Evolutionary conservation across 176 grass and related monocot species (phyloP), one percentile per base, ranked within the genome.

Genomic region (Paspalum notatum): DNA sequence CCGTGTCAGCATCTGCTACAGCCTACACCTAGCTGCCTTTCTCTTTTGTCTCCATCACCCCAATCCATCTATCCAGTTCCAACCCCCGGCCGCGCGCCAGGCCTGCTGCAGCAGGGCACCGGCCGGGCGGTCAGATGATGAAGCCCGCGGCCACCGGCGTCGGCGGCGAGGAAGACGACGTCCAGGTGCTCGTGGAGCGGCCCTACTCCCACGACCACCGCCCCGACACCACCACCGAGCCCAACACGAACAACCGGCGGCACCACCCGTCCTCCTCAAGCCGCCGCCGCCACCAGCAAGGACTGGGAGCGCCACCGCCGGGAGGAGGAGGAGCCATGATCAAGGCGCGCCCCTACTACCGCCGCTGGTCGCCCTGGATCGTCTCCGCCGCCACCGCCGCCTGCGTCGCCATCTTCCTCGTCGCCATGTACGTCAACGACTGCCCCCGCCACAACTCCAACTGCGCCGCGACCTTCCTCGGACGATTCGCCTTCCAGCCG

Each of bases 361-460:
- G 81, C 1, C 77, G 86, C 0, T 94, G 89, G 86, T 62, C 83
- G 32, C 78, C 95, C 4, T 98, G 90, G 90, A 49, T 95, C 25
- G 95, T 98, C 53, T 79, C 90, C 20, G 64, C 71, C 25, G 82
- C 90, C 44, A 26, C 85, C 16, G 66, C 38, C 43, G 88, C 92
- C 42, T 93, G 93, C 81, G 71, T 90, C 45, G 18, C 17, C 20
- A 38, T 86, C 79, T 98, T 98, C 80, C 1, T 87, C 12, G 77
- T 93, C 38, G 89, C 88, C 78, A 98, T 98, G 95, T 91, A 75
- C 75, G 66, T 98, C 59, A 98, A 98, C 82, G 56, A 98, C 68
- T 98, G 95, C 88, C 95, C 86, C 9, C 45, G 60, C 12, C 84
- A 82, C 76, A 78, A 21, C 44, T 11, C 58, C 22, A 64, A 71